These are phyloP conservation scores for Dictyophora rubrovolvata DNA, from an alignment of 768 basidiomycete genomes.

Conservation along the genomic window DNA sequence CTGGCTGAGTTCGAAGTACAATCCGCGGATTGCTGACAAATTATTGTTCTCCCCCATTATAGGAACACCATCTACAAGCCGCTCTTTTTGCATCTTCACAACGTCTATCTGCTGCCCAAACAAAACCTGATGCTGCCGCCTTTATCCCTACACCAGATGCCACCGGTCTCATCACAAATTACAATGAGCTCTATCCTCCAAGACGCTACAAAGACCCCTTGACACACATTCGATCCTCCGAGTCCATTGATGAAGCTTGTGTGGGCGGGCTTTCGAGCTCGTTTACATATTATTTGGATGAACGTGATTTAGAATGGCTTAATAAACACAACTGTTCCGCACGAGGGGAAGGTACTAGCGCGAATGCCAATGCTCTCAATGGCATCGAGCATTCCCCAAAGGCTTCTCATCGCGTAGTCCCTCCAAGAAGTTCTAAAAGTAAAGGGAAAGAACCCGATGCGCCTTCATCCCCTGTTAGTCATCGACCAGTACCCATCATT, in stretches of 20 bases:
- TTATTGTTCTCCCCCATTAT: slow-evolving; percentile 14
- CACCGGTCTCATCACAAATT: slow-evolving; percentile 68
- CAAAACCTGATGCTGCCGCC: slow-evolving; percentile 34
- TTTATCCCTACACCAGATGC: slow-evolving; percentile 94
- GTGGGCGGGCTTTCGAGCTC: slow-evolving; percentile 55
- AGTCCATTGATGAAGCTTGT: slow-evolving; percentile 73
- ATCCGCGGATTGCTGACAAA: slow-evolving; percentile 50
- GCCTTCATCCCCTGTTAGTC: slow-evolving; percentile 20
- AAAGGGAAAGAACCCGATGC: slow-evolving; percentile 80
- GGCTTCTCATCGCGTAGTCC: slow-evolving; percentile 20
- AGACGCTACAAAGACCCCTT: slow-evolving; percentile 66
- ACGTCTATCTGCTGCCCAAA: slow-evolving; percentile 27
- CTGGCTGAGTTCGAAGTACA: slow-evolving; percentile 27
- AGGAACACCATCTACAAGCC: slow-evolving; percentile 52
- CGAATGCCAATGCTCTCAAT: slow-evolving; percentile 13
- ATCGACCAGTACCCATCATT: slow-evolving; percentile 40
- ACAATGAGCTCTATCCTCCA: slow-evolving; percentile 63
- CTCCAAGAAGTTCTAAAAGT: slow-evolving; percentile 53
- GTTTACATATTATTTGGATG: slow-evolving; percentile 90
- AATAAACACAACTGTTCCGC: slow-evolving; percentile 84
- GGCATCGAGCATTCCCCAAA: slow-evolving; percentile 51
- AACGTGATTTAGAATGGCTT: slow-evolving; percentile 91
- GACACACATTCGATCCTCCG: slow-evolving; percentile 71
- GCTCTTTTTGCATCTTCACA: slow-evolving; percentile 47
- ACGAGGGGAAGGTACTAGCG: slow-evolving; percentile 75